Conservation (phyloP, 768 basidiomycete genomes). For the Pulveroboletus sp. region DNA sequence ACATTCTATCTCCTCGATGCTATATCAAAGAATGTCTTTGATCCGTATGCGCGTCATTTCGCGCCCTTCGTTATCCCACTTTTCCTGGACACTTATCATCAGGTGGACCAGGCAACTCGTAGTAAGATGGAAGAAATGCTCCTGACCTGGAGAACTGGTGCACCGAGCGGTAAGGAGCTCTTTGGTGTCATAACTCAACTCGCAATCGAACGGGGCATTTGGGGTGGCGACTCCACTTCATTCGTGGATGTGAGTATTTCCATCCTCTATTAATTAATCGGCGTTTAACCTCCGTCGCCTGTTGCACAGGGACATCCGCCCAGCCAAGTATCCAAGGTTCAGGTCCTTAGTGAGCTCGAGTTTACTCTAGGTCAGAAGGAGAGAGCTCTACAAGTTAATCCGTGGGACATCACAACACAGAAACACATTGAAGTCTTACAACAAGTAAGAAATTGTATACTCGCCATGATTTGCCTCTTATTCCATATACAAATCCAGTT, state of each 20-base stretch:
- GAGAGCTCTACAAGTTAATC: slow-evolving; percentile 63
- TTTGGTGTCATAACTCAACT: slow-evolving; percentile 79
- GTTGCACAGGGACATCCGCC: slow-evolving; percentile 34
- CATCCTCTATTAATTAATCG: background rate
- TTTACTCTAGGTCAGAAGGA: slow-evolving; percentile 80
- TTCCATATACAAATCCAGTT: slow-evolving; percentile 38
- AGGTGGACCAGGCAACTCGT: slow-evolving; percentile 79
- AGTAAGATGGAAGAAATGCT: slow-evolving; percentile 99
- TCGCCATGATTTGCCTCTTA: background rate
- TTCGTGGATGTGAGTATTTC: slow-evolving; percentile 35
- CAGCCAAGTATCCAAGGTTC: slow-evolving; percentile 60
- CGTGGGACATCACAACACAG: slow-evolving; percentile 61
- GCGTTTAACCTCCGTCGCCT: slow-evolving; percentile 5
- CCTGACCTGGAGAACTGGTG: slow-evolving; percentile 87
- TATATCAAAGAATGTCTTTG: slow-evolving; percentile 93
- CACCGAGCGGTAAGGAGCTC: slow-evolving; percentile 73
- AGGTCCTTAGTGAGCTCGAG: slow-evolving; percentile 80
- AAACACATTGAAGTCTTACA: slow-evolving; percentile 75
- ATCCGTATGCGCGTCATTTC: slow-evolving; percentile 87
- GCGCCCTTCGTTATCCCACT: slow-evolving; percentile 74
- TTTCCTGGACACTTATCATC: slow-evolving; percentile 83
- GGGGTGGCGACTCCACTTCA: slow-evolving; percentile 52
- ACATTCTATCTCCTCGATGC: slow-evolving; percentile 94
- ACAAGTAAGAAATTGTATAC: slow-evolving; percentile 51
- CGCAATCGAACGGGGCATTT: slow-evolving; percentile 80